A percentile compares a stretch with the other conserved stretches of the same genome.
These are phyloP conservation scores for Orbilia ellipsospora DNA, from an alignment of 2,329 filamentous ascomycete species.

Conservation along the genomic window DNA sequence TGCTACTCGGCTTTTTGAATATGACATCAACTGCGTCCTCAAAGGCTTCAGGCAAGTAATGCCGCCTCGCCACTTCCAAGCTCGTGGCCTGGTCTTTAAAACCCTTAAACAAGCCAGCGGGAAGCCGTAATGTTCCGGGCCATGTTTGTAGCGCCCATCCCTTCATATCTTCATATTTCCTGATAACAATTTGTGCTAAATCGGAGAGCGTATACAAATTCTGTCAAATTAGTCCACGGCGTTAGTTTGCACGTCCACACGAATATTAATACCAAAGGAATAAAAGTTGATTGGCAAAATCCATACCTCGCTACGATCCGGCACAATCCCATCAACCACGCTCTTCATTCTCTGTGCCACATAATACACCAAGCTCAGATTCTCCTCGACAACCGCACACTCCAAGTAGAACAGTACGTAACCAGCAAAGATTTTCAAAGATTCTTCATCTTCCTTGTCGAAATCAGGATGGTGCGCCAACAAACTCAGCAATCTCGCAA, in stretches of 20 bases:
- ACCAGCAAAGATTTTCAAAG: conserved; percentile 78
- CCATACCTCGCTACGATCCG: conserved; percentile 68
- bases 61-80: conserved; percentile 85
- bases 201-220: conserved; percentile 88
- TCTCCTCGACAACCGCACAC: conserved; percentile 84
- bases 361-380: conserved; percentile 87
- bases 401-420: conserved; percentile 92
- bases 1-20: conserved; percentile 67
- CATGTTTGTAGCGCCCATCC: conserved; percentile 88
- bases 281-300: too few species aligned
- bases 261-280: conserved; percentile 23
- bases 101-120: conserved; percentile 79
- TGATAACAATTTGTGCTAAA: conserved; percentile 81
- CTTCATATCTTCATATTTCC: conserved; percentile 85
- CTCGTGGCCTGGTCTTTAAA: conserved; percentile 81
- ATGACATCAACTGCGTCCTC: conserved; percentile 80
- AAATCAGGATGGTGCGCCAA: conserved; percentile 96
- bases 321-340: conserved; percentile 80
- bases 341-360: conserved; percentile 94
- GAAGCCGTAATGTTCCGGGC: conserved; percentile 81
- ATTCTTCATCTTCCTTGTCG: conserved; percentile 71
- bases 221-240: conserved; percentile 61
- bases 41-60: conserved; percentile 80
- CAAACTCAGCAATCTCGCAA: conserved; percentile 84
- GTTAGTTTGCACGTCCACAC: background rate